Conservation (phyloP, 768 basidiomycete genomes). For the Candolleomyces aberdarensis region DNA sequence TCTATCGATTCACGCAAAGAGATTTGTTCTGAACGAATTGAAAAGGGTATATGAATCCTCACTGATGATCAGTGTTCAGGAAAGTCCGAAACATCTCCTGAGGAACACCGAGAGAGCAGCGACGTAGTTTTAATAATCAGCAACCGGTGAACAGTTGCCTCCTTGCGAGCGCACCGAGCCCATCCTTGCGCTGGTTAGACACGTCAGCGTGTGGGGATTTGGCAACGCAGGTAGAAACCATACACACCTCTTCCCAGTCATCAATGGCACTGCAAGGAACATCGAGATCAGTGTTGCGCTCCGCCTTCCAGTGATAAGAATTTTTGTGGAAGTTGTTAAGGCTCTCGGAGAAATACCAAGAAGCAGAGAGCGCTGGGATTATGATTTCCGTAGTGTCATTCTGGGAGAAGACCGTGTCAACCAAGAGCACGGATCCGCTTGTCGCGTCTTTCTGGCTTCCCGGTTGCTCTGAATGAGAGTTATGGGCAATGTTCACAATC, state of each 20-base stretch:
- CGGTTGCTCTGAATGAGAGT: background rate
- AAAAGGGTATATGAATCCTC: too few relatives aligned
- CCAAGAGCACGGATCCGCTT: background rate
- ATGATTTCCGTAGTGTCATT: background rate
- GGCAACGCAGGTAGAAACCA: background rate
- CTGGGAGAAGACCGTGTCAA: background rate
- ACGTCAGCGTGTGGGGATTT: background rate
- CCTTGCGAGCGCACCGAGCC: background rate
- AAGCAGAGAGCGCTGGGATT: background rate
- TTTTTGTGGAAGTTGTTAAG: background rate
- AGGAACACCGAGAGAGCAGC: background rate
- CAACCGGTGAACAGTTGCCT: too few relatives aligned
- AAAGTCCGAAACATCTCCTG: background rate
- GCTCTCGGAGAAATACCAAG: background rate
- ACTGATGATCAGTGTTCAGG: background rate
- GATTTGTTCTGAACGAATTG: too few relatives aligned
- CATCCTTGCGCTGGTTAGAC: background rate
- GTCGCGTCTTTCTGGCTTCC: background rate
- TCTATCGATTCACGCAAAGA: too few relatives aligned
- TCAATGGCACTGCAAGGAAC: conserved; percentile 2
- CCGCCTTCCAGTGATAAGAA: background rate
- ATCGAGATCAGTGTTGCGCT: background rate
- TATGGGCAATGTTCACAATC: background rate
- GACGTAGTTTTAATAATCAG: too few relatives aligned
- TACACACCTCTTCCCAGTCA: conserved; percentile 1